Percentiles rank a stretch among this genome's conserved stretches.
Conservation (phyloP, 176 grass and related monocot species). For the Oryza nivara region DNA sequence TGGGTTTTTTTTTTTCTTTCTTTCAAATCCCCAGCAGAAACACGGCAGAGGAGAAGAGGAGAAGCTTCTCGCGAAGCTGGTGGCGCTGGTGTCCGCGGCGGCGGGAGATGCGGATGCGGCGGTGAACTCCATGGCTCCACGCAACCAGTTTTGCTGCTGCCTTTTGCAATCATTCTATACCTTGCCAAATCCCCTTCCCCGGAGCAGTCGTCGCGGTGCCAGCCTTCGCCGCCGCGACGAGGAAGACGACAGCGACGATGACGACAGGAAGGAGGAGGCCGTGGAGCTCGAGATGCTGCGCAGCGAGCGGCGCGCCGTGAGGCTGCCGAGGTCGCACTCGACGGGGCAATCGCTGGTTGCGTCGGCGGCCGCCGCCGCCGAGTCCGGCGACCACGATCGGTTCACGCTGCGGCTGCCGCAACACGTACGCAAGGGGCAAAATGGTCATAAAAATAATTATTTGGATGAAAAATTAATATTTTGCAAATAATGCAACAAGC, state of each 20-base stretch:
- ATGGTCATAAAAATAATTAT: too few species aligned
- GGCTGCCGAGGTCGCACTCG: slow-evolving; percentile 70
- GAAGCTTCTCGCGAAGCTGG: neutral
- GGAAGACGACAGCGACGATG: slow-evolving; percentile 38
- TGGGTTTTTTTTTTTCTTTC: neutral
- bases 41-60: neutral
- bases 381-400: slow-evolving; percentile 50
- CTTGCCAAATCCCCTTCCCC: slow-evolving; percentile 15
- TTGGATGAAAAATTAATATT: too few species aligned
- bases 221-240: slow-evolving; percentile 29
- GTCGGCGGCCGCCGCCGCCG: slow-evolving; percentile 19
- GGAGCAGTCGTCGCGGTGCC: neutral
- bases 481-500: too few species aligned
- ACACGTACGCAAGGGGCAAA: slow-evolving; percentile 35
- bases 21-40: neutral
- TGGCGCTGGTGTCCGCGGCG: neutral
- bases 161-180: neutral
- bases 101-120: neutral
- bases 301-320: slow-evolving; percentile 43
- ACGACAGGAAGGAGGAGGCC: slow-evolving; percentile 59
- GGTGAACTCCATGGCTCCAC: neutral
- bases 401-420: slow-evolving; percentile 82
- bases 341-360: slow-evolving; percentile 40
- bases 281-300: slow-evolving; percentile 69
- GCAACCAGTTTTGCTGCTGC: neutral